phyloP scores from a whole-genome alignment of 345 rosid genomes.

The Citrus reticulata region DNA sequence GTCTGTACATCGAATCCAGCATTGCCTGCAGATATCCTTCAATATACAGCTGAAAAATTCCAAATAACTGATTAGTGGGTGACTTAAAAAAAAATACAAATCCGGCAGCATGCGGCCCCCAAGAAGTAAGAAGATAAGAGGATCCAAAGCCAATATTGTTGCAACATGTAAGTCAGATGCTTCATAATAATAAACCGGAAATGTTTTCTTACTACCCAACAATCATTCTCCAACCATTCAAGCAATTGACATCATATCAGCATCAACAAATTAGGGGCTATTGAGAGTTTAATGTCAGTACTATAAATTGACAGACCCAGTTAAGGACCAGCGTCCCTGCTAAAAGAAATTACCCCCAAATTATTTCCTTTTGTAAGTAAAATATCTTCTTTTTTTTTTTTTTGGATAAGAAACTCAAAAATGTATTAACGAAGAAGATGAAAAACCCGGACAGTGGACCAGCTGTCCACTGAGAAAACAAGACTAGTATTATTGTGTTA shows the following conservation, averaged over 20 bases:
- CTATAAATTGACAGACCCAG: no score
- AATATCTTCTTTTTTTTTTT: no score
- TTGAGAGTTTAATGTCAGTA: no score
- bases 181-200: not conserved
- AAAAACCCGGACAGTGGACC: no score
- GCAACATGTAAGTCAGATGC: not conserved
- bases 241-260: not conserved
- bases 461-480: no score
- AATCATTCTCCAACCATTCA: not conserved
- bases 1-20: conserved; percentile 83
- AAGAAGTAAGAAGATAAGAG: not conserved
- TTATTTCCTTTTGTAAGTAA: no score
- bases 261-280: not conserved
- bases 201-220: not conserved
- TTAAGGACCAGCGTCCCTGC: no score
- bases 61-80: conserved; percentile 13
- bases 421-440: no score
- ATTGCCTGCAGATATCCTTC: conserved; percentile 98
- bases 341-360: no score
- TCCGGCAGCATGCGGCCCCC: not conserved
- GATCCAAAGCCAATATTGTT: not conserved
- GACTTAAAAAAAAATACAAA: not conserved
- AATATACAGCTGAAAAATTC: conserved; percentile 65
- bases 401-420: no score
- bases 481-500: no score